Conservation (phyloP, 352 stramenopile genomes). For the Phytopythium kandeliae region DNA sequence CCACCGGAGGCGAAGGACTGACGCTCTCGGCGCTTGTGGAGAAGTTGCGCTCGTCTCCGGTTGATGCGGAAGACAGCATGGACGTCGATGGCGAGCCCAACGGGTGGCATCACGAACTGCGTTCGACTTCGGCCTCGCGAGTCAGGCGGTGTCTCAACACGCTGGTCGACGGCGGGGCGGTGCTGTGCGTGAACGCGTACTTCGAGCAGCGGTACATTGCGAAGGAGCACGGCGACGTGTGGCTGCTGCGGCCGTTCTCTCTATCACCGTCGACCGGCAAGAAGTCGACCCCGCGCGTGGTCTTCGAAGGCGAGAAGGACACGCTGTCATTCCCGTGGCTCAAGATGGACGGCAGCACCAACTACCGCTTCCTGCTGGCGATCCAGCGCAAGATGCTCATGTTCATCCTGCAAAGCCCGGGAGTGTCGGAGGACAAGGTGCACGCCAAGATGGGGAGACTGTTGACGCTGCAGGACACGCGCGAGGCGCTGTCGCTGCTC, state of each 20-base stretch:
- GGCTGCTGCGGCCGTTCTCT: conserved; percentile 62
- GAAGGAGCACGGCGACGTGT: conserved; percentile 61
- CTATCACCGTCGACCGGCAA: conserved; percentile 24
- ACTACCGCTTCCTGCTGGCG: conserved; percentile 68
- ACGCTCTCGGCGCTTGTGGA: conserved; percentile 23
- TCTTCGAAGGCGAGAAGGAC: conserved; percentile 77
- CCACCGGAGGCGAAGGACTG: conserved; percentile 39
- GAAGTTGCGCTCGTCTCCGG: conserved; percentile 8
- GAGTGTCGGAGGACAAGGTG: conserved; percentile 54
- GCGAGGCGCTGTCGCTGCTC: conserved; percentile 60
- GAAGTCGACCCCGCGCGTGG: conserved; percentile 24
- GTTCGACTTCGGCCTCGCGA: conserved; percentile 5
- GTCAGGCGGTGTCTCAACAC: conserved; percentile 30
- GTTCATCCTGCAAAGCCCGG: conserved; percentile 44
- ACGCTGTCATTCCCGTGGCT: conserved; percentile 75
- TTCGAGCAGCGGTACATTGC: conserved; percentile 56
- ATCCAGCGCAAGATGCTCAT: conserved; percentile 73
- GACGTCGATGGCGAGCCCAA: background rate
- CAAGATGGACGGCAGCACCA: conserved; percentile 74
- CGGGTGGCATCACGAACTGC: conserved; percentile 2
- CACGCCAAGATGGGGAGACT: conserved; percentile 50
- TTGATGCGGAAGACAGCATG: background rate
- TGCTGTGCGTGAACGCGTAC: conserved; percentile 71
- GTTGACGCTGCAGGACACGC: conserved; percentile 65
- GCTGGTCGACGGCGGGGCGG: conserved; percentile 42